phyloP scores from a whole-genome alignment of 148 eudicot species.

The Spergularia bocconei region DNA sequence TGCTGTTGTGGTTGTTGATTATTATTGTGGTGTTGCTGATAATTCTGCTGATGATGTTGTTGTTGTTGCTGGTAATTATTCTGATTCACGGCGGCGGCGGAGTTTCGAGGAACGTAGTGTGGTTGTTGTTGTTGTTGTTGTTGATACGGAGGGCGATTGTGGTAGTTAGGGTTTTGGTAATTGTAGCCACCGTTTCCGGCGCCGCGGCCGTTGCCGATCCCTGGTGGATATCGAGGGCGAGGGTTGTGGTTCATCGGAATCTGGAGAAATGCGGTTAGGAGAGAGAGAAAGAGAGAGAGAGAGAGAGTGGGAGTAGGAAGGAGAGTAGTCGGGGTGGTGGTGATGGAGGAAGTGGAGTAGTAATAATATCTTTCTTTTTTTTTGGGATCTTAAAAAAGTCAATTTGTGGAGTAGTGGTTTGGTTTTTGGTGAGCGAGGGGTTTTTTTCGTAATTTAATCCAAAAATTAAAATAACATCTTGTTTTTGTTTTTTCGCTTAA shows the following conservation, averaged over 20 bases:
- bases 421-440: too few relatives aligned
- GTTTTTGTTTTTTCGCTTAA: too few relatives aligned
- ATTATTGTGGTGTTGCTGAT: slow-evolving; percentile 7
- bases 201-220: slow-evolving; percentile 58
- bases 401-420: neutral
- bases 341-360: too few relatives aligned
- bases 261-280: neutral
- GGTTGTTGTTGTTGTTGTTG: slow-evolving; percentile 9
- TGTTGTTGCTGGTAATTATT: slow-evolving; percentile 12
- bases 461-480: too few relatives aligned
- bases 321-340: too few relatives aligned
- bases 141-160: slow-evolving; percentile 35
- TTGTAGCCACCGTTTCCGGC: slow-evolving; percentile 36
- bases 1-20: too few relatives aligned
- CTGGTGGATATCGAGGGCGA: slow-evolving; percentile 64
- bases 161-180: slow-evolving; percentile 52
- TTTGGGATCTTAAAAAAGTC: too few relatives aligned
- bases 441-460: too few relatives aligned
- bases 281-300: neutral
- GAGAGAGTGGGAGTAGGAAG: neutral
- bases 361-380: too few relatives aligned
- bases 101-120: slow-evolving; percentile 42
- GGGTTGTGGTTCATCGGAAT: slow-evolving; percentile 31
- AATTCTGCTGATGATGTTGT: slow-evolving; percentile 22
- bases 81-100: slow-evolving; percentile 21